Evolutionary conservation across 768 basidiomycete genomes (phyloP).

Genomic region (Auricularia auricula-judae): DNA sequence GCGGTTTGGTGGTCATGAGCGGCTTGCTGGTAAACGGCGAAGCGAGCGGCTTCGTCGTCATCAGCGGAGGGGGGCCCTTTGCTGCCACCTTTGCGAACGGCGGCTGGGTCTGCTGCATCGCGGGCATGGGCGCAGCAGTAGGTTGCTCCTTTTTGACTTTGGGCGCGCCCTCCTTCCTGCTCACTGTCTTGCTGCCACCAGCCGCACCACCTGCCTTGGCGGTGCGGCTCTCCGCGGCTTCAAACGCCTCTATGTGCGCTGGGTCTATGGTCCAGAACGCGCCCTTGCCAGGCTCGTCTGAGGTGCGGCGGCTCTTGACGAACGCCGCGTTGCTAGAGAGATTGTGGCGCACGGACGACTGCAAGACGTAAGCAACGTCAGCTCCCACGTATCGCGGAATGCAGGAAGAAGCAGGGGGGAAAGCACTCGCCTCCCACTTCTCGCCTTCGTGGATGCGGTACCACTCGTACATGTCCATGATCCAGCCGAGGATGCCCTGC

Average conservation of each 20-base stretch:
- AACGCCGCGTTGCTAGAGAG: conserved; percentile 90
- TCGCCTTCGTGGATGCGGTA: conserved; percentile 73
- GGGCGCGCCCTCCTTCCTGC: background rate
- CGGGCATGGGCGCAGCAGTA: background rate
- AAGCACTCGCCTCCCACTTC: conserved; percentile 75
- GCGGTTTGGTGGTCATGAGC: background rate
- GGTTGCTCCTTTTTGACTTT: conserved; percentile 1
- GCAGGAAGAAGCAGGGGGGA: background rate
- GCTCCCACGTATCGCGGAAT: background rate
- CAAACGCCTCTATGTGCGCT: conserved; percentile 51
- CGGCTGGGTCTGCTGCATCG: background rate
- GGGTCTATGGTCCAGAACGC: conserved; percentile 90
- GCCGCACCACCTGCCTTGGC: background rate
- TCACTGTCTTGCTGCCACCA: background rate
- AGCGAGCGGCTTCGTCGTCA: background rate
- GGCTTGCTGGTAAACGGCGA: conserved; percentile 29
- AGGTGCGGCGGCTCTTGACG: conserved; percentile 76
- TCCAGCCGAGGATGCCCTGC: conserved; percentile 89
- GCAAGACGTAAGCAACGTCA: conserved; percentile 6
- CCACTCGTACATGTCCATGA: conserved; percentile 80
- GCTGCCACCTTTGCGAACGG: background rate
- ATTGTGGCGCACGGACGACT: conserved; percentile 93
- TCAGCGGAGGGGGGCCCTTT: conserved; percentile 3
- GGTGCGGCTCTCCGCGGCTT: conserved; percentile 46
- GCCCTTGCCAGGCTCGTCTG: conserved; percentile 82